Base-by-base conservation (phyloP, 1,284 basidiomycete species). In the Pterulicium gracile region DNA sequence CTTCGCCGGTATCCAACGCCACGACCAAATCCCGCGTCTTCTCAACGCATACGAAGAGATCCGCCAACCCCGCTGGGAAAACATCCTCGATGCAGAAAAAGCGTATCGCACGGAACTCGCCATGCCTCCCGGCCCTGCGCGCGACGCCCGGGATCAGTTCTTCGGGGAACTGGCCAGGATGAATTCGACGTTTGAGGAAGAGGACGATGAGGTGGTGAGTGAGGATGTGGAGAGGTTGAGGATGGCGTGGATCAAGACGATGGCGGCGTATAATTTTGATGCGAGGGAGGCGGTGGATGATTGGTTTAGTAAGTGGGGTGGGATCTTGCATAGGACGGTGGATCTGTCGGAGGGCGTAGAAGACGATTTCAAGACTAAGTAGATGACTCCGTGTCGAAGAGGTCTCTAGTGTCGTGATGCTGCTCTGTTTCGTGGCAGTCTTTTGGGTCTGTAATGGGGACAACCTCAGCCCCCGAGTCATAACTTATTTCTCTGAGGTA, bases 31-130 rank as follows among this genome's bases (percentile, higher is more conserved):
- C 3, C 49, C 65, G 3, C 63, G 67, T 40, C 52, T 77, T n/a
- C 61, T 76, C 22, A 58, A 56, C 2, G 72, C 68, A 2, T 76
- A 70, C 50, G 71, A 77, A 48, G 68, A 73, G 22, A 60, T 75
- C 45, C 64, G 73, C 20, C 65, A 70, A 45, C 58, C 67, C 1
- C 67, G 72, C 18, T 67, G 63, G 19, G 57, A 61, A 1, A 51
- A 55, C 5, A 63, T 66, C 1, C 63, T 68, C 42, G 53, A 56
- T 39, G 67, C 60, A 51, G 64, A 69, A 35, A 56, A 63, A n/a
- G 58, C 61, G 22, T 70, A 73, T 50, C 64, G 66, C 42, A 50
- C 56, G 21, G 61, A 68, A 50, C 56, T 70, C 48, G 66, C 62
- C 24, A 46, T 66, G 4, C 63, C 66, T 1, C 51, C 54, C 10